These are phyloP conservation scores for Trypanosoma lewisi DNA, from an alignment of 208 protist species.

Conservation along the genomic window DNA sequence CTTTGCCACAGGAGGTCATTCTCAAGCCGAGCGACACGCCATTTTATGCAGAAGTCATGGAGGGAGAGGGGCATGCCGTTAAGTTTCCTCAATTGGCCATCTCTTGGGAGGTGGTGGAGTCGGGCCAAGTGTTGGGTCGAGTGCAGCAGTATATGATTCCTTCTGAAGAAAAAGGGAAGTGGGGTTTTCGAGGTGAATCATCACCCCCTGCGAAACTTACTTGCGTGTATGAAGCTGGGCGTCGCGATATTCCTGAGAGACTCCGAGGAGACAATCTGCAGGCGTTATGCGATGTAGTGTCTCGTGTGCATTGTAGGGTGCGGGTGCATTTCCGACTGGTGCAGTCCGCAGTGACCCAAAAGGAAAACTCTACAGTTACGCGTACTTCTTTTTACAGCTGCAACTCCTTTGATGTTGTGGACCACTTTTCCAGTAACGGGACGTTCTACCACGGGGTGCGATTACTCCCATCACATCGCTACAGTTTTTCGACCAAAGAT, in stretches of 20 bases:
- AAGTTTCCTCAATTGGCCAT: background rate
- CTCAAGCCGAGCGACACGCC: background rate
- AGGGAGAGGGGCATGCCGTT: background rate
- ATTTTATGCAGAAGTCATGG: background rate
- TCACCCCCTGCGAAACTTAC: constrained; percentile 5
- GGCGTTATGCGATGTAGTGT: background rate
- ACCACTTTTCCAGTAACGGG: constrained; percentile 23
- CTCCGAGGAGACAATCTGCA: background rate
- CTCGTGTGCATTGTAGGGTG: constrained; percentile 21
- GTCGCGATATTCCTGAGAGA: constrained; percentile 11
- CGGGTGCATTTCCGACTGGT: constrained; percentile 15
- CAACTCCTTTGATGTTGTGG: constrained; percentile 26
- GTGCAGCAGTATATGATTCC: constrained; percentile 2
- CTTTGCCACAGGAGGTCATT: background rate
- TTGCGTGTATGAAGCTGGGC: constrained; percentile 19
- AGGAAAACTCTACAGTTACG: background rate
- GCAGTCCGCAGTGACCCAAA: background rate
- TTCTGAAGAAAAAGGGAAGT: background rate
- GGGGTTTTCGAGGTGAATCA: background rate
- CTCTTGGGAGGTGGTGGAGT: background rate
- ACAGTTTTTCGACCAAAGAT: constrained; percentile 13
- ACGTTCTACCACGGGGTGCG: constrained; percentile 16
- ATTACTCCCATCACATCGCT: constrained; percentile 26
- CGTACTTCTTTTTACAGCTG: constrained; percentile 12
- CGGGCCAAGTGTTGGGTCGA: background rate